A percentile compares a stretch with the other conserved stretches of the same genome.
Evolutionary conservation across 2,329 filamentous ascomycete species (phyloP).

Genomic region (Neurospora crassa): DNA sequence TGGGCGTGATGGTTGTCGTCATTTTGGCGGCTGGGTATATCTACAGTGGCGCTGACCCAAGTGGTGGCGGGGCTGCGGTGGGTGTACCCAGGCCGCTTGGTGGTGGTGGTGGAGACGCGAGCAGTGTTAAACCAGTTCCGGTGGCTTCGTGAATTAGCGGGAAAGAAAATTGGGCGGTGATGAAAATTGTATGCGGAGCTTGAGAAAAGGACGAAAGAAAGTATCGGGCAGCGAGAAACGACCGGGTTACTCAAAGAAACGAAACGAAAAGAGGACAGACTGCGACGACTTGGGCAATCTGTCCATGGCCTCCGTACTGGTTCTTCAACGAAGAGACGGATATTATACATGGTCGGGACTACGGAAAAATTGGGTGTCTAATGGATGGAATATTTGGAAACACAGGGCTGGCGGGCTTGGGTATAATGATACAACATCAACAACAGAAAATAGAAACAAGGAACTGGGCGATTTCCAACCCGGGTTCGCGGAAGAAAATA

Average conservation of each 20-base stretch:
- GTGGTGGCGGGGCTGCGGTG: not conserved
- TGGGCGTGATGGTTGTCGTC: conserved; percentile 10
- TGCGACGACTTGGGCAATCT: not conserved
- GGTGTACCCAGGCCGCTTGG: not conserved
- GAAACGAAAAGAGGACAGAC: not conserved
- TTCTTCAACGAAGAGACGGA: not conserved
- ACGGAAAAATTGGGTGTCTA: not conserved
- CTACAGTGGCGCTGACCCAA: conserved; percentile 5
- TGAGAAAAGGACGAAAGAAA: not conserved
- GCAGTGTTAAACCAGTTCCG: not conserved
- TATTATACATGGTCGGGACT: not conserved
- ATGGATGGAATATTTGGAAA: not conserved
- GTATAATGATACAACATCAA: not conserved
- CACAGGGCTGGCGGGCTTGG: not conserved
- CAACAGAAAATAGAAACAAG: not conserved
- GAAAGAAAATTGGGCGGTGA: not conserved
- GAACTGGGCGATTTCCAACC: not conserved
- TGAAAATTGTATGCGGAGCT: not conserved
- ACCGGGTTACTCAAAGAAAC: not conserved
- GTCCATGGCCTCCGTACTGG: not conserved
- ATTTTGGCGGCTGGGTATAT: conserved; percentile 15
- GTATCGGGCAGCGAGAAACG: not conserved
- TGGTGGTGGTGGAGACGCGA: not conserved
- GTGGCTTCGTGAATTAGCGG: not conserved
- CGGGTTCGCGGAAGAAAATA: not conserved